Conservation (phyloP, 768 basidiomycete species). For the Megacollybia marginata region DNA sequence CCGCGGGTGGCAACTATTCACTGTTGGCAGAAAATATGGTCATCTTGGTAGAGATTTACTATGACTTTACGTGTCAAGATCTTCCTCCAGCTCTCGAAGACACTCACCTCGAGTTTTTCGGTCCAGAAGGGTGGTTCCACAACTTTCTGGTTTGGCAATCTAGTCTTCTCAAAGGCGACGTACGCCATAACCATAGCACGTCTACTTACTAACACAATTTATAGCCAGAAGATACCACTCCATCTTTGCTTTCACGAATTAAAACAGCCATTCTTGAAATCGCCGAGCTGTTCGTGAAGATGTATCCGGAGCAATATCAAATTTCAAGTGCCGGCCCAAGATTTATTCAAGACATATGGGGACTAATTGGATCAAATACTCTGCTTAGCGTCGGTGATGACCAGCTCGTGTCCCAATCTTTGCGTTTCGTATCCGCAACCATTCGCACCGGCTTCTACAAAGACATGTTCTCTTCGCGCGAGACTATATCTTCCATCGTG, state of each 20-base stretch:
- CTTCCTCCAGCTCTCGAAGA: constrained; percentile 94
- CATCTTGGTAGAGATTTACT: constrained; percentile 79
- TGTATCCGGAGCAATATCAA: constrained; percentile 73
- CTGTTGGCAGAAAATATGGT: constrained; percentile 68
- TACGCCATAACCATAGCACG: constrained; percentile 28
- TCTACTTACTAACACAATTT: constrained; percentile 2
- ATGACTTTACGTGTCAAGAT: constrained; percentile 94
- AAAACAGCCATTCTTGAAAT: constrained; percentile 90
- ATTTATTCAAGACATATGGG: constrained; percentile 89
- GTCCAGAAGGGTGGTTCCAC: constrained; percentile 66
- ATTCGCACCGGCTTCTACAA: constrained; percentile 86
- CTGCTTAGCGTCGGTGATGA: constrained; percentile 70
- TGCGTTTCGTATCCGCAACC: constrained; percentile 86
- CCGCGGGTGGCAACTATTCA: constrained; percentile 31
- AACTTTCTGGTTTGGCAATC: constrained; percentile 79
- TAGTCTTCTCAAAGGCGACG: constrained; percentile 58
- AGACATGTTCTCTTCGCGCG: constrained; percentile 70
- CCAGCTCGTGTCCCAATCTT: constrained; percentile 85
- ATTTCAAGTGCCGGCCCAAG: constrained; percentile 55
- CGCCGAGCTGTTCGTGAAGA: constrained; percentile 79
- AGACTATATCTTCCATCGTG: constrained; percentile 75
- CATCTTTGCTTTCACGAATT: constrained; percentile 83
- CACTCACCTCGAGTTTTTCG: constrained; percentile 76
- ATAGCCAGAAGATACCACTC: constrained; percentile 73
- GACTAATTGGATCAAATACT: constrained; percentile 66